Evolutionary conservation across 306 rosid species (phyloP).

Genomic region (Cotoneaster glaucophyllus): DNA sequence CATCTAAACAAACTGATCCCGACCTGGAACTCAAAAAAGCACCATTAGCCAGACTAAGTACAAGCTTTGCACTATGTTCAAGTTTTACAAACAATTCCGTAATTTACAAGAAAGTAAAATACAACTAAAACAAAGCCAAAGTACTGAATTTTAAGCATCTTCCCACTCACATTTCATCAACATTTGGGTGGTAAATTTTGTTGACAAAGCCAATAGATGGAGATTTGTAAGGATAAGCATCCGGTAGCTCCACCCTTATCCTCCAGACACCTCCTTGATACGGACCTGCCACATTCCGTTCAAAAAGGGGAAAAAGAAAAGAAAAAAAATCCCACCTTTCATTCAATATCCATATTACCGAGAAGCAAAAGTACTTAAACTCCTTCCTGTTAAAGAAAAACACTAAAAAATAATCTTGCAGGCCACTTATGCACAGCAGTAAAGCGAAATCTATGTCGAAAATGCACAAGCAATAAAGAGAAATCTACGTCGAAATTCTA

Average conservation of each 20-base stretch:
- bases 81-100: background rate
- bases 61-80: background rate
- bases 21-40: slow-evolving; percentile 51
- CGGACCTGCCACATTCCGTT: slow-evolving; percentile 50
- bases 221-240: slow-evolving; percentile 88
- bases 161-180: slow-evolving; percentile 78
- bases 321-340: background rate
- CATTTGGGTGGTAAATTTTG: slow-evolving; percentile 92
- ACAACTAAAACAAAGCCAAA: slow-evolving; percentile 7
- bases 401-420: slow-evolving; percentile 17
- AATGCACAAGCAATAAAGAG: slow-evolving; percentile 1
- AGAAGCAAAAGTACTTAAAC: slow-evolving; percentile 20
- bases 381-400: slow-evolving; percentile 12
- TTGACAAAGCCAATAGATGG: slow-evolving; percentile 83
- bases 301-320: background rate
- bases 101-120: background rate
- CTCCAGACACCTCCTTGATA: slow-evolving; percentile 86
- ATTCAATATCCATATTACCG: background rate
- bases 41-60: slow-evolving; percentile 17
- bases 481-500: background rate
- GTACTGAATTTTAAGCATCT: background rate
- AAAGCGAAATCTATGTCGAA: background rate
- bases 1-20: slow-evolving; percentile 90
- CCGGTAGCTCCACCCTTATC: slow-evolving; percentile 75
- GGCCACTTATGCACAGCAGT: slow-evolving; percentile 13